A percentile compares a stretch with the other conserved stretches of the same genome.
These are phyloP conservation scores for Pichia californica DNA, from an alignment of 805 yeast species.

Conservation along the genomic window DNA sequence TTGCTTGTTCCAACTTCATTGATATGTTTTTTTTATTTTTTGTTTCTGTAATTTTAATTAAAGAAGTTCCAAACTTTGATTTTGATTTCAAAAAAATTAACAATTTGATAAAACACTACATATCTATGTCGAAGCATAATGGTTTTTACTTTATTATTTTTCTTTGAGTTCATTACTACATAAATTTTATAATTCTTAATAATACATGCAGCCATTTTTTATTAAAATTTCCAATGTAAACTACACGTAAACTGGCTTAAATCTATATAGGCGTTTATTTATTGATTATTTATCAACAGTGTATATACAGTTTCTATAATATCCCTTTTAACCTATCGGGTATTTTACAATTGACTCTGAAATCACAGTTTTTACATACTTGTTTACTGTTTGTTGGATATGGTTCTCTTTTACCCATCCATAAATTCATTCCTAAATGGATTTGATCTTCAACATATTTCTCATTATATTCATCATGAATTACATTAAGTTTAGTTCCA, in stretches of 20 bases:
- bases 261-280: no score
- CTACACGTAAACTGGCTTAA: no score
- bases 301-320: no score
- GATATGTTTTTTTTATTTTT: no score
- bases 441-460: conserved; percentile 27
- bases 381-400: conserved; percentile 33
- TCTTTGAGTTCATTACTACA: no score
- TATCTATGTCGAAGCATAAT: background rate
- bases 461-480: conserved; percentile 34
- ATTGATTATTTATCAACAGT: no score
- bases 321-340: conserved; percentile 1
- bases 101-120: no score
- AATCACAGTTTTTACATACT: conserved; percentile 53
- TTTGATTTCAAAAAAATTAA: no score
- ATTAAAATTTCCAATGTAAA: no score
- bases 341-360: conserved; percentile 8
- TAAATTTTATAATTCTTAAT: no score
- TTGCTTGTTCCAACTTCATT: conserved; percentile 10
- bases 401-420: conserved; percentile 56
- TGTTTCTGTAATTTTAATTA: no score
- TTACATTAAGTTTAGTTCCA: background rate
- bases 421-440: conserved; percentile 36
- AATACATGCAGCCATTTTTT: no score
- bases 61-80: conserved; percentile 1
- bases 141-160: background rate